phyloP scores from a whole-genome alignment of 2,329 filamentous ascomycete genomes.

The Microcyclosporella mali region DNA sequence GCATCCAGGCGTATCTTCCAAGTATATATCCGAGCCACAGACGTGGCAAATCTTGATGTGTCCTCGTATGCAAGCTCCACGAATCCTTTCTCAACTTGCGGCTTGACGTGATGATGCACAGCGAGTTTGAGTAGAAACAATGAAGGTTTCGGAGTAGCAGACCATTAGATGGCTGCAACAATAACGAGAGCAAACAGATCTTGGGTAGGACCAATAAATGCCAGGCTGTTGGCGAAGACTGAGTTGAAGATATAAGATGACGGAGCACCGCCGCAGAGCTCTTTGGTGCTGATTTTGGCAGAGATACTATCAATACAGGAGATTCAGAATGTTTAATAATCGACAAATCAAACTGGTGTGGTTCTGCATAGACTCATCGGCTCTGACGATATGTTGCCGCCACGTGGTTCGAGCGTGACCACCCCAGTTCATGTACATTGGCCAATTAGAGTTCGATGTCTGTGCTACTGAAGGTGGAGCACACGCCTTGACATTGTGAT shows the following conservation, averaged over 20 bases:
- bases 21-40: conserved; percentile 92
- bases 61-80: conserved; percentile 98
- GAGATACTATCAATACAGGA: conserved; percentile 98
- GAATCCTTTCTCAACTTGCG: conserved; percentile 97
- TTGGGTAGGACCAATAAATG: conserved; percentile 90
- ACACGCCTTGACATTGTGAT: no score
- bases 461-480: no score
- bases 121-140: conserved; percentile 96
- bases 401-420: no score
- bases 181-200: conserved; percentile 95
- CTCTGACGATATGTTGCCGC: no score
- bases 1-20: conserved; percentile 81
- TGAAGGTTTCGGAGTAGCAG: conserved; percentile 88
- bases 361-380: no score
- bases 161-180: conserved; percentile 94
- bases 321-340: no score
- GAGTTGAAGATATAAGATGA: conserved; percentile 99
- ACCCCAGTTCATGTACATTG: no score
- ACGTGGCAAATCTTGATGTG: conserved; percentile 99
- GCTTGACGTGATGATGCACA: conserved; percentile 95
- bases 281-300: conserved; percentile 97
- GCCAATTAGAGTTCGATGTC: no score
- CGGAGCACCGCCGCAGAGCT: conserved; percentile 85
- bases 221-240: conserved; percentile 92
- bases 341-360: no score